These are phyloP conservation scores for Aspergillus sp. DNA, from an alignment of 2,329 filamentous ascomycete genomes.

Conservation along the genomic window DNA sequence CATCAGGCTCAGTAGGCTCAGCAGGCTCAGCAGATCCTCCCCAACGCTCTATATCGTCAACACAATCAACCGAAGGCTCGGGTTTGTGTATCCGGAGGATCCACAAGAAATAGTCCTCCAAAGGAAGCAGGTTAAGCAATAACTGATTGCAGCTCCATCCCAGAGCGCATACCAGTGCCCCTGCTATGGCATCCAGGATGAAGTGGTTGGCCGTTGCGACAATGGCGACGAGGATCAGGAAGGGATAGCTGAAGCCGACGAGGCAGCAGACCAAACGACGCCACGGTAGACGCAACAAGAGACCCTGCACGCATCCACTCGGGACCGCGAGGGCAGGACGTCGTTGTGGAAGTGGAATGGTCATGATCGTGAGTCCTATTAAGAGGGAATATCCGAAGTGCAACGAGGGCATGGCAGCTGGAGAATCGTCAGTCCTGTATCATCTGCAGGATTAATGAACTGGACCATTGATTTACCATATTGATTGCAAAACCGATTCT, in stretches of 20 bases:
- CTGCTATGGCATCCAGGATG: conserved; percentile 62
- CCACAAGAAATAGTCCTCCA: conserved; percentile 63
- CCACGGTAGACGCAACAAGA: conserved; percentile 38
- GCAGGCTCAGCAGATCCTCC: too few species aligned
- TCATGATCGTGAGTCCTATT: conserved; percentile 61
- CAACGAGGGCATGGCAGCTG: conserved; percentile 65
- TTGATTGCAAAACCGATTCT: conserved; percentile 67
- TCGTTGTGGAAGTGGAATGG: conserved; percentile 54
- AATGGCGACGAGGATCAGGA: conserved; percentile 58
- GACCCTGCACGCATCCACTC: conserved; percentile 25
- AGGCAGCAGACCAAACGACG: conserved; percentile 44
- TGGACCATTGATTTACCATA: conserved; percentile 46
- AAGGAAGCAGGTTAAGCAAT: conserved; percentile 54
- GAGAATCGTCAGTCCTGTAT: background rate
- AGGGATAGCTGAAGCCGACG: conserved; percentile 56
- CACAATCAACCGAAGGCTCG: conserved; percentile 15
- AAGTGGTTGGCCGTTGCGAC: conserved; percentile 66
- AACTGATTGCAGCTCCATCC: conserved; percentile 52
- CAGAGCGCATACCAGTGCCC: conserved; percentile 55
- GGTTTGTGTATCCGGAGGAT: conserved; percentile 59
- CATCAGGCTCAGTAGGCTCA: too few species aligned
- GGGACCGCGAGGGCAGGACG: conserved; percentile 30
- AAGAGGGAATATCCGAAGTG: conserved; percentile 70
- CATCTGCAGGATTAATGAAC: background rate
- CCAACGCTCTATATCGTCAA: conserved; percentile 6